phyloP scores from a whole-genome alignment of 441 rosid species.

The Adansonia grandidieri region DNA sequence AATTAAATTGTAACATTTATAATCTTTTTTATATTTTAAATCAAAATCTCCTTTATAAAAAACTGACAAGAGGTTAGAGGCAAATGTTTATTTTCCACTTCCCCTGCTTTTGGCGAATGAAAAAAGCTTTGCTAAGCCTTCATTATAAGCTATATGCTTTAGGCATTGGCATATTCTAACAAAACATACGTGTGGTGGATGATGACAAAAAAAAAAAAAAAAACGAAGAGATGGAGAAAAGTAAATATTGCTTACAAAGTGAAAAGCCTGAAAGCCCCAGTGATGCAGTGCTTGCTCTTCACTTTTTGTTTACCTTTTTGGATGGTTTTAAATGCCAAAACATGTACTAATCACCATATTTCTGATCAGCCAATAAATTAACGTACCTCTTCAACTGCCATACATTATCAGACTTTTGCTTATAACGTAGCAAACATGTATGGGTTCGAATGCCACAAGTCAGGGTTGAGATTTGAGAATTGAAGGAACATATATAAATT shows the following conservation, averaged over 20 bases:
- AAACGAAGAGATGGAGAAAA: neutral
- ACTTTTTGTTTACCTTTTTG: neutral
- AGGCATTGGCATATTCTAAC: neutral
- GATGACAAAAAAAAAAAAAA: too few relatives aligned
- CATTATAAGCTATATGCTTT: neutral
- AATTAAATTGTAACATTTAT: too few relatives aligned
- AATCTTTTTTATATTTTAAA: too few relatives aligned
- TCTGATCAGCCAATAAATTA: neutral
- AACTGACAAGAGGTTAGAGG: too few relatives aligned
- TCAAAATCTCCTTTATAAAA: too few relatives aligned
- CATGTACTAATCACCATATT: neutral
- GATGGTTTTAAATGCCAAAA: constrained; percentile 10
- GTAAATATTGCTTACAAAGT: neutral
- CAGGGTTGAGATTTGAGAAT: too few relatives aligned
- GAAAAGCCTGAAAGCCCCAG: neutral
- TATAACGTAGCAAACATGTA: neutral
- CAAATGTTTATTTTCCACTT: too few relatives aligned
- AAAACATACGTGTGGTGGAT: neutral
- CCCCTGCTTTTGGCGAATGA: too few relatives aligned
- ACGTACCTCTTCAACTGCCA: neutral
- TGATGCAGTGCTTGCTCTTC: neutral
- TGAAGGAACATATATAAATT: too few relatives aligned
- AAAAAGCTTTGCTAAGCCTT: too few relatives aligned
- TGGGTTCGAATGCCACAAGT: too few relatives aligned
- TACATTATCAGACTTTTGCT: neutral